These are phyloP conservation scores for Bretziella fagacearum DNA, from an alignment of 2,329 filamentous ascomycete genomes.

Conservation along the genomic window DNA sequence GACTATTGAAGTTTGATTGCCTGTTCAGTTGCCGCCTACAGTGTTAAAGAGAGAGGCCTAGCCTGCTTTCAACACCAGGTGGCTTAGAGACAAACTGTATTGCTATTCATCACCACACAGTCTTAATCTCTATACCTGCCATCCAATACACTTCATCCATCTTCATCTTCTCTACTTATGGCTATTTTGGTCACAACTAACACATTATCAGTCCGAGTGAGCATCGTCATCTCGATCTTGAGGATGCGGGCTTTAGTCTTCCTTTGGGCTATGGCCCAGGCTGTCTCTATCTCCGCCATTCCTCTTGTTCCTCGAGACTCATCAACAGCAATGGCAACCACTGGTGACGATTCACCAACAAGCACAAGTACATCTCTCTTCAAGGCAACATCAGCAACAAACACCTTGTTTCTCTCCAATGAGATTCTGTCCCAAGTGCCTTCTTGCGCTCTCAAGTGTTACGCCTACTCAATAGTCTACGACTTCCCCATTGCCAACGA, in stretches of 20 bases:
- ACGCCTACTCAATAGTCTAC: constrained; percentile 1
- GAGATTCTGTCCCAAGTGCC: constrained; percentile 9
- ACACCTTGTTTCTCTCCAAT: constrained; percentile 1
- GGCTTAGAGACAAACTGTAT: not conserved
- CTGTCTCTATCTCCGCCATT: not conserved
- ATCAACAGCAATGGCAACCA: no score
- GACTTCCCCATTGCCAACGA: constrained; percentile 2
- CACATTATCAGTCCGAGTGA: not conserved
- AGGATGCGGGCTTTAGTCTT: not conserved
- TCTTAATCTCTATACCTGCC: no score
- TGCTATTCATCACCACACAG: no score
- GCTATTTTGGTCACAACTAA: not conserved
- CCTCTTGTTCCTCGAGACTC: no score
- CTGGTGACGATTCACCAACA: not conserved
- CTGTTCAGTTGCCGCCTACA: not conserved
- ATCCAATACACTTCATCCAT: no score
- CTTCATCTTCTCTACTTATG: not conserved
- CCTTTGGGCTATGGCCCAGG: not conserved
- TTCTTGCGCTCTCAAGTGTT: constrained; percentile 5
- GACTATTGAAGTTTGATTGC: constrained; percentile 1
- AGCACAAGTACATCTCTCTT: not conserved
- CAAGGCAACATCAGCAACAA: constrained; percentile 1
- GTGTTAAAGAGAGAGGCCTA: not conserved
- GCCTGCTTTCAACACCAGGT: no score
- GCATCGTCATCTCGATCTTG: not conserved